Percentiles rank a stretch among this genome's conserved stretches.
Conservation (phyloP, 345 rosid species). For the Brassica carinata region DNA sequence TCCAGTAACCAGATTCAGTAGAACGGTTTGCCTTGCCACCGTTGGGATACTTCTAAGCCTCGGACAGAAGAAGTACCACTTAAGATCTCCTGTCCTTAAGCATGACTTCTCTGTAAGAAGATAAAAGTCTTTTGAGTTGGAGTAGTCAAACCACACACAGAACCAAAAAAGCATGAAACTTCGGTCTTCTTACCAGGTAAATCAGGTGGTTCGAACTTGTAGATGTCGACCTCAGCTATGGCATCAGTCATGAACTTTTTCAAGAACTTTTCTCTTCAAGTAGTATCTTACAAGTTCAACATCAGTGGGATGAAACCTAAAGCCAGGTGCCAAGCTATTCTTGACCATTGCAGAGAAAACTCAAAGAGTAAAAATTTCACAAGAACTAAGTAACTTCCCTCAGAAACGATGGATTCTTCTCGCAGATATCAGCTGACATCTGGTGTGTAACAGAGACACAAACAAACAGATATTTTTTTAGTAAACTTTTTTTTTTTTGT, state of each 20-base stretch:
- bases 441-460: background rate
- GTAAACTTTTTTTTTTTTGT: no score
- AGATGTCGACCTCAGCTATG: slow-evolving; percentile 65
- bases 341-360: slow-evolving; percentile 46
- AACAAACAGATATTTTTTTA: background rate
- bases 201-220: slow-evolving; percentile 71
- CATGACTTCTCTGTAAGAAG: slow-evolving; percentile 45
- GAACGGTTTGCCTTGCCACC: slow-evolving; percentile 55
- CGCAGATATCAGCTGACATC: slow-evolving; percentile 41
- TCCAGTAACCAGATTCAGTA: slow-evolving; percentile 71
- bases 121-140: background rate
- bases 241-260: slow-evolving; percentile 42
- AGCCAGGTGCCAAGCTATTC: slow-evolving; percentile 56
- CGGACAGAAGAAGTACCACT: slow-evolving; percentile 88
- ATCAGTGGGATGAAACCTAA: slow-evolving; percentile 84
- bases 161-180: background rate
- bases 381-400: background rate
- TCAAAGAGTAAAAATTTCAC: background rate
- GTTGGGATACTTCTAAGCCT: slow-evolving; percentile 53
- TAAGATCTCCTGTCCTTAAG: slow-evolving; percentile 54
- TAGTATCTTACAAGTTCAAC: slow-evolving; percentile 68
- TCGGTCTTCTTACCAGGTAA: slow-evolving; percentile 47
- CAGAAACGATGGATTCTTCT: slow-evolving; percentile 33
- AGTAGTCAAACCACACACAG: background rate
- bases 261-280: slow-evolving; percentile 66